Evolutionary conservation across 2,329 filamentous ascomycete species (phyloP), one percentile per base, ranked within the genome.

Genomic region (Xylaria sp.): DNA sequence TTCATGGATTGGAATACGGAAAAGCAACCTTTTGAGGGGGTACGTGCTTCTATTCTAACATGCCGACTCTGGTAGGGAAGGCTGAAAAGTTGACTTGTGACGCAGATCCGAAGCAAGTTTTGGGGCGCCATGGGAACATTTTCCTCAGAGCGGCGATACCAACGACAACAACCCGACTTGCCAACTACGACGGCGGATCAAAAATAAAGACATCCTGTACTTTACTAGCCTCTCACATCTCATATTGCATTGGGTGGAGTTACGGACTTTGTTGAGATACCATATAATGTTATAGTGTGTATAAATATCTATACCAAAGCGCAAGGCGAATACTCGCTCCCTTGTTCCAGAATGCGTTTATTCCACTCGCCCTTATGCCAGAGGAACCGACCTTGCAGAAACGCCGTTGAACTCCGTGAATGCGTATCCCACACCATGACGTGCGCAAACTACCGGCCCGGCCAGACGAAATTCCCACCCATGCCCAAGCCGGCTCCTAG

Each of bases 391-490:
- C 46, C 44, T 23, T 28, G 60, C 69, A 65, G 64, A 68, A 68
- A 68, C 68, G 59, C 69, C 49, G 17, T 33, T 68, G 70, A 72
- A 71, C 68, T 62, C 70, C 70, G 56, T 58, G 57, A 62, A 70
- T 67, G 46, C 58, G 48, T 65, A 56, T 53, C 49, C 44, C 31
- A 48, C 36, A 33, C 54, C 70, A 62, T 69, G 67, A 67, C 48
- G 65, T 65, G 31, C 64, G 38, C 28, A 61, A 59, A 65, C 74
- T 67, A 75, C 66, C 76, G 69, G n/a, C 75, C 75, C 7, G 76
- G 76, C 87, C 87, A 89, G 33, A 87, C 87, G 78, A 89, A 87
- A 69, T 86, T 88, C 23, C 84, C 83, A 9, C 87, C 86, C 82
- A 89, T 87, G 13, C 86, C 82, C 63, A 89, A 76, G 4, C 87